phyloP scores from a whole-genome alignment of 2,329 filamentous ascomycete genomes.

The Stenocarpella maydis region DNA sequence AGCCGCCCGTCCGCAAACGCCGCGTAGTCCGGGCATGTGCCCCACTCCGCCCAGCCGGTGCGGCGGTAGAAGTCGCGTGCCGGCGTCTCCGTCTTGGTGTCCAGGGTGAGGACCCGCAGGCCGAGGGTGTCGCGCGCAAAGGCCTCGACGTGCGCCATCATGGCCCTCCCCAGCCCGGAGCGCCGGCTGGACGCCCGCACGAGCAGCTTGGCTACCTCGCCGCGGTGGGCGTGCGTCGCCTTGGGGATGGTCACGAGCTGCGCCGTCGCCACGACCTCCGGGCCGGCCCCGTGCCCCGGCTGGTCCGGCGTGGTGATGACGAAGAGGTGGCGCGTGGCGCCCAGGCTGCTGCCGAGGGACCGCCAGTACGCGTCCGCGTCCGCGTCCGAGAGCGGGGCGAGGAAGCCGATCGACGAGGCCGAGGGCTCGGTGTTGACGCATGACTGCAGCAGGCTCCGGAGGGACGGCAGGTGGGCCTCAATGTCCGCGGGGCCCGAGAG shows the following conservation, averaged over 20 bases:
- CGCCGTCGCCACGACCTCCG: slow-evolving; percentile 40
- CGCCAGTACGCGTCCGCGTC: slow-evolving; percentile 39
- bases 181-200: slow-evolving; percentile 39
- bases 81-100: slow-evolving; percentile 40
- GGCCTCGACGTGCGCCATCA: slow-evolving; percentile 41
- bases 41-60: slow-evolving; percentile 42
- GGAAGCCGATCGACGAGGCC: slow-evolving; percentile 42
- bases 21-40: slow-evolving; percentile 41
- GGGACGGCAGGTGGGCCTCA: slow-evolving; percentile 37
- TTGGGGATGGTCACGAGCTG: slow-evolving; percentile 39
- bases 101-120: slow-evolving; percentile 40
- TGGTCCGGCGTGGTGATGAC: slow-evolving; percentile 15
- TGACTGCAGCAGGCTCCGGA: slow-evolving; percentile 38
- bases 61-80: slow-evolving; percentile 41
- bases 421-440: slow-evolving; percentile 43
- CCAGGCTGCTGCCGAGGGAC: slow-evolving; percentile 30
- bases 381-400: slow-evolving; percentile 41
- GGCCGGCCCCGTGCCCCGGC: neutral
- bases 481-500: slow-evolving; percentile 6
- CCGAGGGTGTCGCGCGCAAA: slow-evolving; percentile 36
- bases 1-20: slow-evolving; percentile 37
- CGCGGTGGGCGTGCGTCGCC: slow-evolving; percentile 41
- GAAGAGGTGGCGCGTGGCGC: slow-evolving; percentile 34
- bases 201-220: slow-evolving; percentile 42
- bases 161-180: slow-evolving; percentile 36